Evolutionary conservation across 129 eudicot genomes (phyloP).

Genomic region (Tagetes erecta): DNA sequence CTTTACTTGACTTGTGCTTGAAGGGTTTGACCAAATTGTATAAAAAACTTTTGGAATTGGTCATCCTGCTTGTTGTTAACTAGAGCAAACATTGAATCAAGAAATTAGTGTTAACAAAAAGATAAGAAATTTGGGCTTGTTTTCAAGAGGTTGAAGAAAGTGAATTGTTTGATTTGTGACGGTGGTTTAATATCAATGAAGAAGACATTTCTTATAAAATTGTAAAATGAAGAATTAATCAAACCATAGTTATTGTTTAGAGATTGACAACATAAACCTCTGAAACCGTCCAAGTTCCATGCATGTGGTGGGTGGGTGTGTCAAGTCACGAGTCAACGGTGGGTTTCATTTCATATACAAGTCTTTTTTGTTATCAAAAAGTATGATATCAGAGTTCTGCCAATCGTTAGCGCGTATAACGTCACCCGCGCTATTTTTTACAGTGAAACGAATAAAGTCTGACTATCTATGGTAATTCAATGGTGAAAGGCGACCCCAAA

Average conservation of each 20-base stretch:
- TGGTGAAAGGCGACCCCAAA: too few species aligned
- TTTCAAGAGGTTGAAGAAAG: background rate
- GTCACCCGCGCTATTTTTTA: too few species aligned
- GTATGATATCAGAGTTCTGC: too few species aligned
- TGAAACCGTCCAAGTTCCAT: too few species aligned
- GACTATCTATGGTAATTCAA: too few species aligned
- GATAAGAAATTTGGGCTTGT: background rate
- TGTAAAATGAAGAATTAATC: conserved; percentile 9
- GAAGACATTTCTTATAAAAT: background rate
- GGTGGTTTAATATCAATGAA: background rate
- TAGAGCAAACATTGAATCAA: conserved; percentile 13
- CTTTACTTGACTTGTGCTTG: conserved; percentile 45
- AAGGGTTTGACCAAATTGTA: conserved; percentile 44
- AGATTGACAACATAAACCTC: too few species aligned
- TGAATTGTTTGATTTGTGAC: background rate
- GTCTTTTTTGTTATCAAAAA: too few species aligned
- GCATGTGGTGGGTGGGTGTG: too few species aligned
- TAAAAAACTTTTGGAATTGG: conserved; percentile 51
- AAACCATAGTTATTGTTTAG: conserved; percentile 4
- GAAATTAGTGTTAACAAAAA: background rate
- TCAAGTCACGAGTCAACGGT: too few species aligned
- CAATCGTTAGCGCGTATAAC: too few species aligned
- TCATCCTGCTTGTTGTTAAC: conserved; percentile 41
- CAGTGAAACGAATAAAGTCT: too few species aligned
- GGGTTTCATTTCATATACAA: too few species aligned